Evolutionary conservation across 2,329 filamentous ascomycete genomes (phyloP).

Genomic region (Ophiostoma tasmaniense): DNA sequence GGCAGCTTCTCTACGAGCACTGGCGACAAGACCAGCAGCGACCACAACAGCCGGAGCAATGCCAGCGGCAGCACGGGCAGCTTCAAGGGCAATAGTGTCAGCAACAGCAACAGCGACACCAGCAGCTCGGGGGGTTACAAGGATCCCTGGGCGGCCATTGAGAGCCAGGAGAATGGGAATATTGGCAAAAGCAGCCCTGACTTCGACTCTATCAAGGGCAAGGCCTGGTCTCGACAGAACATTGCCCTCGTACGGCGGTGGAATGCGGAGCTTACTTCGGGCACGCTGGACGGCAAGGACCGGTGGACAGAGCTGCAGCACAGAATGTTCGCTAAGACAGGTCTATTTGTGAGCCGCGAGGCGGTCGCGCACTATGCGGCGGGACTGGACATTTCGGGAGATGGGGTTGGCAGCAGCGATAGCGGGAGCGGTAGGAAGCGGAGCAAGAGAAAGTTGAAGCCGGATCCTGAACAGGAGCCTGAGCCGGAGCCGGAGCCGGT

Average conservation of each 20-base stretch:
- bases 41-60: neutral
- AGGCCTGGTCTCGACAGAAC: conserved; percentile 5
- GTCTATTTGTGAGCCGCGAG: conserved; percentile 7
- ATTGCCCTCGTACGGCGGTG: neutral
- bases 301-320: conserved; percentile 12
- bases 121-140: conserved; percentile 7
- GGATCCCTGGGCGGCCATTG: conserved; percentile 9
- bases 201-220: neutral
- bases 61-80: neutral
- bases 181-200: neutral
- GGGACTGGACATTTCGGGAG: neutral
- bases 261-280: neutral
- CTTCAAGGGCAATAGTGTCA: neutral
- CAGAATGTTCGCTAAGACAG: neutral
- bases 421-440: neutral
- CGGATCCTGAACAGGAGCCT: neutral
- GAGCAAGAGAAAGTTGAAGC: neutral
- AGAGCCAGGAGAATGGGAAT: neutral
- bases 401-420: neutral
- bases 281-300: neutral
- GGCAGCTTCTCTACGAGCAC: neutral
- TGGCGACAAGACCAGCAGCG: neutral
- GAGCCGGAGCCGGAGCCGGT: neutral
- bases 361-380: conserved; percentile 7
- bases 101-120: neutral